These are phyloP conservation scores for Vitis vinifera DNA, from an alignment of 164 flowering plant species.

Conservation along the genomic window ASM3070453v1 NC_081823.1:88501-89000, in stretches of 20 bases:
- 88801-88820: slow-evolving; percentile 55
- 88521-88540: not conserved
- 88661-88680: slow-evolving; percentile 42
- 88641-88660: slow-evolving; percentile 47
- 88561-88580: not conserved
- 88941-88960: slow-evolving; percentile 17
- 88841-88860: slow-evolving; percentile 55
- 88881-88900: slow-evolving; percentile 27
- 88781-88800: slow-evolving; percentile 36
- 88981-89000: not conserved
- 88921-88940: slow-evolving; percentile 15
- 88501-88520: not conserved
- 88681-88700: slow-evolving; percentile 27
- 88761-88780: slow-evolving; percentile 23
- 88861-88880: slow-evolving; percentile 58
- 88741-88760: slow-evolving; percentile 21
- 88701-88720: slow-evolving; percentile 28
- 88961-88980: slow-evolving; percentile 13
- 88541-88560: not conserved
- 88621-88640: slow-evolving; percentile 29
- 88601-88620: not conserved
- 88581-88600: too few species aligned
- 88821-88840: slow-evolving; percentile 45
- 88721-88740: slow-evolving; percentile 21
- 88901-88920: not conserved